Percentiles rank a stretch among this genome's conserved stretches.
Evolutionary conservation across 1,284 basidiomycete genomes (phyloP).

Genomic region (Heterobasidion parviporum): DNA sequence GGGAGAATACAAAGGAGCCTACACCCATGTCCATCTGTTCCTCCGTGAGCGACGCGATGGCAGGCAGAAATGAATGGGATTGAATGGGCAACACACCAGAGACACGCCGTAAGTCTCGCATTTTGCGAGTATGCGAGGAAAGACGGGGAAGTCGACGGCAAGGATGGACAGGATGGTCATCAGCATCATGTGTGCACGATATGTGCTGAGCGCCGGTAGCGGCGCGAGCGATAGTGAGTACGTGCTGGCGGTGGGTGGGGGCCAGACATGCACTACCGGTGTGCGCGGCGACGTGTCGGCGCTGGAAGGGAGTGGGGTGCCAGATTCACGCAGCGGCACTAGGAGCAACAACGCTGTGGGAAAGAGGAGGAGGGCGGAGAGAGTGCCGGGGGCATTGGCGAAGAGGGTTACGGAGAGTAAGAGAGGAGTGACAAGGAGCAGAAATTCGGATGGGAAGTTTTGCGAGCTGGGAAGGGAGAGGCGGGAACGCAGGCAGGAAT

Average conservation of each 20-base stretch:
- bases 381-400: constrained; percentile 45
- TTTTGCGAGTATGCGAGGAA: constrained; percentile 85
- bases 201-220: constrained; percentile 76
- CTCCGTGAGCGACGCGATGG: constrained; percentile 3
- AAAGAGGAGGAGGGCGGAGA: constrained; percentile 43
- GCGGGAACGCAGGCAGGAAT: constrained; percentile 50
- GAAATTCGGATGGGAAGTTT: constrained; percentile 50
- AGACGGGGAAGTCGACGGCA: constrained; percentile 93
- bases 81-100: constrained; percentile 42
- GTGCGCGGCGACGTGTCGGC: constrained; percentile 3
- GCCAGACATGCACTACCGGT: neutral
- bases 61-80: neutral
- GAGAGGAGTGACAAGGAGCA: constrained; percentile 66
- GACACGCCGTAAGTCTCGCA: constrained; percentile 94
- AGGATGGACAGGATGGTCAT: constrained; percentile 89
- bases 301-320: constrained; percentile 42
- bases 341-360: constrained; percentile 35
- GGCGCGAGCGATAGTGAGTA: constrained; percentile 23
- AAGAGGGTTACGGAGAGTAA: constrained; percentile 75
- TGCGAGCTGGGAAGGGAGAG: constrained; percentile 26
- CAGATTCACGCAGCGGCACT: constrained; percentile 32
- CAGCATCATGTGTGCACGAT: constrained; percentile 93
- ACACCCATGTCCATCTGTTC: constrained; percentile 94
- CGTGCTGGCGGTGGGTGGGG: neutral
- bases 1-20: constrained; percentile 92